Evolutionary conservation across 768 basidiomycete genomes (phyloP), one percentile per base, ranked within the genome.

Genomic region (Rhodotorula babjevae): DNA sequence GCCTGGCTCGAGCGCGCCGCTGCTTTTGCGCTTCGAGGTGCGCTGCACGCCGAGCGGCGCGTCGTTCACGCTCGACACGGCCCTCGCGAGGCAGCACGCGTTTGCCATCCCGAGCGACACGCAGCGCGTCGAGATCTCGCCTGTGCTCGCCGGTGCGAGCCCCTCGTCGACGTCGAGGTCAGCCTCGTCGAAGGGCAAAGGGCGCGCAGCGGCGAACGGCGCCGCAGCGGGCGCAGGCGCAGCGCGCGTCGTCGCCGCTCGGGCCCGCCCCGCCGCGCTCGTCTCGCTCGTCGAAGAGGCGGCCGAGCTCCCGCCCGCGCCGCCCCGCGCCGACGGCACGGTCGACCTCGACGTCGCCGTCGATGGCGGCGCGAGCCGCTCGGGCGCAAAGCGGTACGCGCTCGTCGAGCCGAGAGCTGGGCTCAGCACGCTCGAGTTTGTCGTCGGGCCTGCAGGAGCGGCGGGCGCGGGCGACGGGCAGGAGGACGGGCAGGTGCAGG

Each of bases 361-460:
- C 49, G 11, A 36, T 10, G 36, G 25, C 21, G 19, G 36, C 25
- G 4, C 3, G 18, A 36, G 36, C 36, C 36, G 36, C 5, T 36
- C 36, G 44, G 14, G 18, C 14, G 8, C 44, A 3, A 46, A 46
- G 9, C 10, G n/a, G 49, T 75, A 69, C 52, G 47, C 21, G 16
- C 23, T 75, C 14, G 25, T 75, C 14, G 25, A 12, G 21, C 70
- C 64, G 29, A 44, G 59, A n/a, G 25, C 21, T 23, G 74, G 74
- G 9, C 57, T 75, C 40, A 75, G 29, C 46, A 60, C 68, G 12
- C 55, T 67, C 33, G 74, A 75, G 56, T 68, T 68, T n/a, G 31
- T 57, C 11, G 60, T 61, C 6, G 27, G 44, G 25, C 59, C 68
- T 23, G 58, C 46, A 6, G 50, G 42, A 6, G 58, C 44, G n/a